Conservation (phyloP, 495 filamentous ascomycete genomes). For the Stereocaulon alpinum region DNA sequence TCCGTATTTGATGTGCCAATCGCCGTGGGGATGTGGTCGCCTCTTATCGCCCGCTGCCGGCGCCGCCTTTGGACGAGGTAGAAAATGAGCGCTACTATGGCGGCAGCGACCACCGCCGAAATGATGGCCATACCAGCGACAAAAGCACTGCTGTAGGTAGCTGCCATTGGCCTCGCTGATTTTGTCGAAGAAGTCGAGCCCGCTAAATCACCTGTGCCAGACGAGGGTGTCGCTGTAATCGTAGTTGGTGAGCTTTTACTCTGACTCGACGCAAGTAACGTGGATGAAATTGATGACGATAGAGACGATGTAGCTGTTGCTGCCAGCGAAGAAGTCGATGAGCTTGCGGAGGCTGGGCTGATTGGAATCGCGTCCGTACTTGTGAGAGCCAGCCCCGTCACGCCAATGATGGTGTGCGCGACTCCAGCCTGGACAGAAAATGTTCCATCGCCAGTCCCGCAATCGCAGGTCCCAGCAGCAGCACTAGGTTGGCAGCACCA, state of each 20-base stretch:
- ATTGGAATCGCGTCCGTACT: background rate
- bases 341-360: background rate
- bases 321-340: background rate
- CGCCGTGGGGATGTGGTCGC: background rate
- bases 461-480: slow-evolving; percentile 25
- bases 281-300: background rate
- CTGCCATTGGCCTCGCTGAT: background rate
- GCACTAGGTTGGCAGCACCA: slow-evolving; percentile 27
- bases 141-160: background rate
- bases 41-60: background rate
- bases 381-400: background rate
- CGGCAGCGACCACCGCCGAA: background rate
- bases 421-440: slow-evolving; percentile 16
- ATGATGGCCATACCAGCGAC: background rate
- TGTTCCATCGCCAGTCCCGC: slow-evolving; percentile 17
- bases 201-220: background rate
- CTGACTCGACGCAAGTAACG: background rate
- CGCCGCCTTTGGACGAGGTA: background rate
- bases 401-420: slow-evolving; percentile 27
- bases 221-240: background rate
- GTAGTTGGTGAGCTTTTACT: background rate
- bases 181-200: background rate
- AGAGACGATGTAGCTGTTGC: background rate
- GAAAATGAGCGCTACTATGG: background rate
- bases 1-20: background rate